Evolutionary conservation across 306 rosid species (phyloP).

Genomic region (Hylodesmum podocarpum): DNA sequence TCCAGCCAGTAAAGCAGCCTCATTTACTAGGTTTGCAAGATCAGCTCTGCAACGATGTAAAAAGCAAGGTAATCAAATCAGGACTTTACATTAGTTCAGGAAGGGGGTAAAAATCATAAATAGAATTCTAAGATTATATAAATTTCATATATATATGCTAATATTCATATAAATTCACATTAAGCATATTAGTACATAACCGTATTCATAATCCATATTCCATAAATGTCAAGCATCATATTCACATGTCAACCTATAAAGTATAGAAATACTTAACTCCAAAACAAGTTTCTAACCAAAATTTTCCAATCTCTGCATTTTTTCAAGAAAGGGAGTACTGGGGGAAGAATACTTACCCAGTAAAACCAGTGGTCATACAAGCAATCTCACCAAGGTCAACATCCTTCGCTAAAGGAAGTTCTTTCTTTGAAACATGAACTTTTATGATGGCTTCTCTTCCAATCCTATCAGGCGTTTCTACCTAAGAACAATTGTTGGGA

Average conservation of each 20-base stretch:
- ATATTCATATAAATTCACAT: background rate
- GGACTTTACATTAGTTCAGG: background rate
- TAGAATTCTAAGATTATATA: background rate
- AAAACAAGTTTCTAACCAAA: background rate
- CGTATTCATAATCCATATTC: background rate
- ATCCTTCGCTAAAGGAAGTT: slow-evolving; percentile 84
- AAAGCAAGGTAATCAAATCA: background rate
- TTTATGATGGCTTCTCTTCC: slow-evolving; percentile 90
- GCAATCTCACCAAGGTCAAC: slow-evolving; percentile 75
- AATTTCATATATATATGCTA: background rate
- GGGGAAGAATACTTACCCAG: slow-evolving; percentile 56
- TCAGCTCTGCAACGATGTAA: slow-evolving; percentile 69
- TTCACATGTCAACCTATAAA: background rate
- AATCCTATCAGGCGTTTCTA: slow-evolving; percentile 86
- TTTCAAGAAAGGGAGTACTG: slow-evolving; percentile 7
- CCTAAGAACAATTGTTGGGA: slow-evolving; percentile 43
- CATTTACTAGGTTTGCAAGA: slow-evolving; percentile 97
- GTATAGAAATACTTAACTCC: background rate
- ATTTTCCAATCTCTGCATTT: background rate
- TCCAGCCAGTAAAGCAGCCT: slow-evolving; percentile 96
- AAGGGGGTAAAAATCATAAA: background rate
- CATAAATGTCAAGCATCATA: background rate
- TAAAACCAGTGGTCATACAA: slow-evolving; percentile 95
- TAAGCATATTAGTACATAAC: background rate
- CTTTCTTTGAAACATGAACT: slow-evolving; percentile 84